Conservation (phyloP, 345 rosid genomes). For the Clausena lansium region DNA sequence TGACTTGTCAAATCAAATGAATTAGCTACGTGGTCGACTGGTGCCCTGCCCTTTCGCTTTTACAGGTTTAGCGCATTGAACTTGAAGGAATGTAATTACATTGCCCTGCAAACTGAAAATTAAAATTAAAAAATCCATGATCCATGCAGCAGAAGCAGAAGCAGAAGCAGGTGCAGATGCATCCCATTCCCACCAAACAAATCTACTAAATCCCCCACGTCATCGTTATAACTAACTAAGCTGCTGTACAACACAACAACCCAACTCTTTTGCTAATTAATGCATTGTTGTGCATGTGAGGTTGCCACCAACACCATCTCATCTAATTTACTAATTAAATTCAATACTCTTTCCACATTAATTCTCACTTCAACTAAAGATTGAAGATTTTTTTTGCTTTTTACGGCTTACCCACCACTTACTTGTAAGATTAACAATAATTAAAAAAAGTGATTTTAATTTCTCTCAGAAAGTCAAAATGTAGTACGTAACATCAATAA, state of each 20-base stretch:
- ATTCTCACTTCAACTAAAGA: too few relatives aligned
- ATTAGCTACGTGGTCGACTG: too few relatives aligned
- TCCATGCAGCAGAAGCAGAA: too few relatives aligned
- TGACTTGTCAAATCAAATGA: not conserved
- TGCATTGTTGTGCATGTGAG: slow-evolving; percentile 29
- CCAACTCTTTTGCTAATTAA: not conserved
- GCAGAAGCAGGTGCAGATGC: not conserved
- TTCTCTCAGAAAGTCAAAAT: too few relatives aligned
- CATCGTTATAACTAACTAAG: slow-evolving; percentile 21
- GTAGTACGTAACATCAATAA: too few relatives aligned
- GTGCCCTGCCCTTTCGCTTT: too few relatives aligned
- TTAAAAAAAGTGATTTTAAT: too few relatives aligned
- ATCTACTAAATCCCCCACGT: slow-evolving; percentile 25
- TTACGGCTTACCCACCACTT: not conserved
- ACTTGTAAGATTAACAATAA: too few relatives aligned
- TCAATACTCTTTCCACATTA: not conserved
- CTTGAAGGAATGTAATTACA: too few relatives aligned
- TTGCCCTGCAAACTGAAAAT: not conserved
- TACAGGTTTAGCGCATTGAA: too few relatives aligned
- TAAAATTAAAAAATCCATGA: not conserved
- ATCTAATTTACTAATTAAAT: too few relatives aligned
- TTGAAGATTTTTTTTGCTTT: not conserved
- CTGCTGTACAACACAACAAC: slow-evolving; percentile 25
- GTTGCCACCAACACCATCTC: slow-evolving; percentile 17
- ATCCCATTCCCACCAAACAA: slow-evolving; percentile 20